These are phyloP conservation scores for Triticum monococcum DNA, from an alignment of 176 grass and related monocot genomes.

Conservation along the genomic window DNA sequence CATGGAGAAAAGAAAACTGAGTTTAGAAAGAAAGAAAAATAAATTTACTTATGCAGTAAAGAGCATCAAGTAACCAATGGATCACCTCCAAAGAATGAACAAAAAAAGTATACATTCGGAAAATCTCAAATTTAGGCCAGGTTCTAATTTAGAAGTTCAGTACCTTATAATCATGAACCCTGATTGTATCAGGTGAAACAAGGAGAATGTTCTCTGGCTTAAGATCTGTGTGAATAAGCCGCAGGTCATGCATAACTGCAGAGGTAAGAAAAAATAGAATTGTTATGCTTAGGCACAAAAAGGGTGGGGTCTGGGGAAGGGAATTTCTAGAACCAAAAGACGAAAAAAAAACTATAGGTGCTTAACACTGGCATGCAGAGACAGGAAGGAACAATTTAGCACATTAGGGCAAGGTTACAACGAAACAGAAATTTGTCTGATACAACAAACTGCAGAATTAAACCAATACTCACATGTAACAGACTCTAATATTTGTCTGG, in stretches of 20 bases:
- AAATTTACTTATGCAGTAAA: conserved; percentile 20
- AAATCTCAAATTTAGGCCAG: conserved; percentile 7
- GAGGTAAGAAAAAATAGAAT: conserved; percentile 16
- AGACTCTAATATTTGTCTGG: conserved; percentile 92
- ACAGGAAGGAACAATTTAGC: neutral
- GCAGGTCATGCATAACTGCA: conserved; percentile 95
- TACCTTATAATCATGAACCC: conserved; percentile 85
- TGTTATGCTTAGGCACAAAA: neutral
- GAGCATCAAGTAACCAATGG: neutral
- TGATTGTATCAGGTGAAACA: conserved; percentile 77
- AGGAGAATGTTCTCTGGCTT: conserved; percentile 99
- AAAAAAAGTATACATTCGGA: neutral
- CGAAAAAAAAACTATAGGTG: neutral
- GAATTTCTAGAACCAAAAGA: neutral
- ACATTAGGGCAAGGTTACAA: neutral
- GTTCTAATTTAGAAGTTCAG: neutral
- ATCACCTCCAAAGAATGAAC: neutral
- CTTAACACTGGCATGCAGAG: neutral
- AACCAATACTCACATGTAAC: conserved; percentile 66
- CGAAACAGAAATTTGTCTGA: neutral
- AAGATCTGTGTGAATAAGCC: conserved; percentile 94
- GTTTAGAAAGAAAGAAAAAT: conserved; percentile 3
- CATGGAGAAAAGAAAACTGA: conserved; percentile 27
- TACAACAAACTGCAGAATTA: neutral
- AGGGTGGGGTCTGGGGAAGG: too few relatives aligned